Conservation (phyloP, 1,284 basidiomycete genomes). For the Coniferiporia sulphurascens region DNA sequence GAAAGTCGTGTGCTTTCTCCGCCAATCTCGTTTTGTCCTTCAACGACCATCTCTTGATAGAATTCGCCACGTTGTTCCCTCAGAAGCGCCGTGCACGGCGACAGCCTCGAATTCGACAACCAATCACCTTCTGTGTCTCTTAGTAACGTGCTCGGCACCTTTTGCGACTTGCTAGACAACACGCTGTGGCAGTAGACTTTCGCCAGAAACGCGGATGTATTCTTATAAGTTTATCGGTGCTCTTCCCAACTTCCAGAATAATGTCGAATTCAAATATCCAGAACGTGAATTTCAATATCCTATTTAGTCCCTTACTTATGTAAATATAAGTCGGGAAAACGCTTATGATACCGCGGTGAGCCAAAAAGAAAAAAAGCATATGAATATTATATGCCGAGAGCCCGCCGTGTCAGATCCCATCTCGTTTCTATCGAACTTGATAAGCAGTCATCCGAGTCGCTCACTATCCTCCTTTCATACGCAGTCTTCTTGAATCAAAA, state of each 20-base stretch:
- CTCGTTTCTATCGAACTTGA: neutral
- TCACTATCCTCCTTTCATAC: neutral
- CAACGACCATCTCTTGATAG: too few relatives aligned
- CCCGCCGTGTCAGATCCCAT: neutral
- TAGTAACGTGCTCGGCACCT: neutral
- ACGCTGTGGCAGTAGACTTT: neutral
- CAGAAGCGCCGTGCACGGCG: neutral
- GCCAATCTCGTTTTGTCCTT: too few relatives aligned
- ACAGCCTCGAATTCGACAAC: neutral
- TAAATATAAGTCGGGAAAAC: too few relatives aligned
- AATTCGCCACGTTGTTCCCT: neutral
- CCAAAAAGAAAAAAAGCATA: neutral
- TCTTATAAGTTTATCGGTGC: constrained; percentile 12
- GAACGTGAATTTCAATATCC: too few relatives aligned
- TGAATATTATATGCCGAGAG: neutral
- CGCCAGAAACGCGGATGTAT: constrained; percentile 3
- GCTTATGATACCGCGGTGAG: neutral
- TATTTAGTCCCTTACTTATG: too few relatives aligned
- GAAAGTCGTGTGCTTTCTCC: too few relatives aligned
- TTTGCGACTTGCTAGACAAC: neutral
- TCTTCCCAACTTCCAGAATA: neutral
- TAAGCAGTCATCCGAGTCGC: neutral
- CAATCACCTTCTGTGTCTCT: neutral
- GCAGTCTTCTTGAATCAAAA: neutral
- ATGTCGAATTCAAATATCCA: too few relatives aligned